A percentile compares a stretch with the other conserved stretches of the same genome.
These are phyloP conservation scores for Daldinia decipiens DNA, from an alignment of 495 filamentous ascomycete species.

Conservation along the genomic window DNA sequence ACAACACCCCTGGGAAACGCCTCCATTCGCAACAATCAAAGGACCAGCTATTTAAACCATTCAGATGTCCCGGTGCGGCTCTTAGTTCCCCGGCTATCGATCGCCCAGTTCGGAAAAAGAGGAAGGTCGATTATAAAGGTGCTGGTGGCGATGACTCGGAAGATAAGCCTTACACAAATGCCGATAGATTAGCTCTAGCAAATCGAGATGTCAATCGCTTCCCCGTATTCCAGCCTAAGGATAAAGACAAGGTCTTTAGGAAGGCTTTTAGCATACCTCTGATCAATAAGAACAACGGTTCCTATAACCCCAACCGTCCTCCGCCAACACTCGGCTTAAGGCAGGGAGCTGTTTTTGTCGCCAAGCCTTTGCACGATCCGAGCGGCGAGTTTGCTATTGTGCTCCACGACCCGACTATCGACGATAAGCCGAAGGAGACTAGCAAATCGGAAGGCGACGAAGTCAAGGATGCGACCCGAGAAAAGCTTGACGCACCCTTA, in stretches of 20 bases:
- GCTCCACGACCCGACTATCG: slow-evolving; percentile 92
- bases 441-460: slow-evolving; percentile 63
- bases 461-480: slow-evolving; percentile 58
- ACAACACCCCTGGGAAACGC: slow-evolving; percentile 49
- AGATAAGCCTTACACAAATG: slow-evolving; percentile 88
- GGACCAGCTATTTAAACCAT: slow-evolving; percentile 83
- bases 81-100: slow-evolving; percentile 75
- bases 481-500: slow-evolving; percentile 79
- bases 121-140: slow-evolving; percentile 89
- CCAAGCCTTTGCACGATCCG: slow-evolving; percentile 92
- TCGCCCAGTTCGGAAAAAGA: slow-evolving; percentile 84
- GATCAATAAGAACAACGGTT: slow-evolving; percentile 76
- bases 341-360: slow-evolving; percentile 83
- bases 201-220: slow-evolving; percentile 91
- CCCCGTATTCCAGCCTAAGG: slow-evolving; percentile 87
- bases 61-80: slow-evolving; percentile 91
- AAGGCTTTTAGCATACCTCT: slow-evolving; percentile 87
- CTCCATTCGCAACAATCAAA: slow-evolving; percentile 58
- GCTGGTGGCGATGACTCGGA: slow-evolving; percentile 77
- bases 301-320: slow-evolving; percentile 79
- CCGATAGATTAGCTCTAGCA: slow-evolving; percentile 84
- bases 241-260: slow-evolving; percentile 83
- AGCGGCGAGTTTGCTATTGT: slow-evolving; percentile 97
- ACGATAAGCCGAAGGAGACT: slow-evolving; percentile 74
- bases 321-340: slow-evolving; percentile 89